Base-by-base conservation (phyloP, 1,284 basidiomycete genomes). In the Pseudozyma tsukubaensis region DNA sequence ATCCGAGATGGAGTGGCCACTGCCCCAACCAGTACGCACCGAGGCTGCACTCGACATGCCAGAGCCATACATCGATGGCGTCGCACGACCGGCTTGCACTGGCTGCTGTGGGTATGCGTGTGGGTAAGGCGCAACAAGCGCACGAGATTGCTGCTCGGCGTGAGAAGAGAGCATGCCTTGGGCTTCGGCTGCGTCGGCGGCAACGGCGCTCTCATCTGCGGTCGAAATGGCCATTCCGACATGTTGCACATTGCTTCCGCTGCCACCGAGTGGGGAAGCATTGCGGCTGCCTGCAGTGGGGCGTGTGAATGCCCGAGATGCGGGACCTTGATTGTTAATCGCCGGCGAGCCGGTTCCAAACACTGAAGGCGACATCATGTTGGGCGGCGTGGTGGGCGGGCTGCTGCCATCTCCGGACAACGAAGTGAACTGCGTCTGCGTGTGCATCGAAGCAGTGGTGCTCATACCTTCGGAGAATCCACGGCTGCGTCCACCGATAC, bases 361-460 rank as follows among this genome's bases (percentile, higher is more conserved):
- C 6, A 62, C 18, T 36, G 55, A 58, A 11, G 65, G 61, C 4
- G 65, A 55, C 50, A 56, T 52, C 42, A 58, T 50, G 35, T 52
- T 52, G 16, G 69, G 69, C 7, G 72, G 69, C 52, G 76, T 69
- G 24, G 62, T 59, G 8, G 67, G 75, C 13, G 71, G 72, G 24
- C 60, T 75, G 58, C 56, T 61, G 36, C 50, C 72, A 29, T 69
- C 63, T 45, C 58, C 59, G 0, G 72, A 71, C 5, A 75, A 36
- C 51, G 60, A 70, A 11, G 72, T 75, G 32, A 75, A 75, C 37
- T 75, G 72, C 39, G 72, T 75, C 60, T 75, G 72, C 18, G 72
- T 75, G 21, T 75, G 72, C 52, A 75, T 55, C 39, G 72, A 75
- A 14, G 72, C 67, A 11, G 72, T 75, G 5, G 63, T 75, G 37